These are phyloP conservation scores for Proliferodiscus dingleyae DNA, from an alignment of 2,329 filamentous ascomycete species.

Conservation along the genomic window DNA sequence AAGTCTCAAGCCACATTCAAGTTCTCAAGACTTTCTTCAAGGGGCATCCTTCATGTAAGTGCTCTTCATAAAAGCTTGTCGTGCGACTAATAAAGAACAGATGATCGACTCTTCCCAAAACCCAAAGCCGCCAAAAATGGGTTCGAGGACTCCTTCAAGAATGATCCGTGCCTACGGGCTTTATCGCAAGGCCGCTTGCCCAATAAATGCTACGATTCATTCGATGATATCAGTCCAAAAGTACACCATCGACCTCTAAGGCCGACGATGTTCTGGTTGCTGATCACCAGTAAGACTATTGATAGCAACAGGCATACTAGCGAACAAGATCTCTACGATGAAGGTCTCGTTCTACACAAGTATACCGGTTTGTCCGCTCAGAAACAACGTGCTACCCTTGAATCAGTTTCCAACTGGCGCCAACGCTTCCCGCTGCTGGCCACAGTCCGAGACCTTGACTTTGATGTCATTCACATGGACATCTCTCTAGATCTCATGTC, in stretches of 20 bases:
- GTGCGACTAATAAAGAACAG: slow-evolving; percentile 17
- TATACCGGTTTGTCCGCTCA: slow-evolving; percentile 21
- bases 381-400: slow-evolving; percentile 35
- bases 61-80: slow-evolving; percentile 12
- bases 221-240: slow-evolving; percentile 14
- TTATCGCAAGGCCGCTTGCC: slow-evolving; percentile 43
- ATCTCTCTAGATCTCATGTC: slow-evolving; percentile 54
- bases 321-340: slow-evolving; percentile 20
- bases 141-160: slow-evolving; percentile 55
- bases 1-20: slow-evolving; percentile 67
- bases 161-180: slow-evolving; percentile 58
- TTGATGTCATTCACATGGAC: slow-evolving; percentile 59
- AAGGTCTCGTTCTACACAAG: slow-evolving; percentile 20
- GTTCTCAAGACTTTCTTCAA: slow-evolving; percentile 64
- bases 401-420: slow-evolving; percentile 54
- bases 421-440: slow-evolving; percentile 52
- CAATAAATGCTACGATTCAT: slow-evolving; percentile 15
- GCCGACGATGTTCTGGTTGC: slow-evolving; percentile 26
- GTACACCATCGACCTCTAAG: slow-evolving; percentile 15
- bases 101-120: slow-evolving; percentile 52
- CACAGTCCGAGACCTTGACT: slow-evolving; percentile 46
- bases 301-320: slow-evolving; percentile 13
- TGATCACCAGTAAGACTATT: slow-evolving; percentile 21
- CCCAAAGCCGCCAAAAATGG: slow-evolving; percentile 50
- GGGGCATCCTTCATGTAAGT: slow-evolving; percentile 59